A percentile compares a stretch with the other conserved stretches of the same genome.
These are phyloP conservation scores for Talaromyces sp. DNA, from an alignment of 2,329 filamentous ascomycete genomes.

Conservation along the genomic window DNA sequence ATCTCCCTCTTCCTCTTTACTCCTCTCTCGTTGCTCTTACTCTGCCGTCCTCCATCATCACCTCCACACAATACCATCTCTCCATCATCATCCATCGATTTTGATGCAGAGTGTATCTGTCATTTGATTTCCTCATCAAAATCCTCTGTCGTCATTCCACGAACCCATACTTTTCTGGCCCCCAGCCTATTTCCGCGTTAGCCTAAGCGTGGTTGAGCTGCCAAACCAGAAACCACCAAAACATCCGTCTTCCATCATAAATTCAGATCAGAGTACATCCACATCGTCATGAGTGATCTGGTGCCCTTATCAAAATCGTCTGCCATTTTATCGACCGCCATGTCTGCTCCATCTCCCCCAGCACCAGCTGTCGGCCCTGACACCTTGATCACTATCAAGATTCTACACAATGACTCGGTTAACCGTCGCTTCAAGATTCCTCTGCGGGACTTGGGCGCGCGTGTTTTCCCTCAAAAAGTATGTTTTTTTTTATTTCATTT, in stretches of 20 bases:
- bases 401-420: conserved; percentile 67
- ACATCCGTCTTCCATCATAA: not conserved
- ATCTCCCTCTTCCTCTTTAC: not conserved
- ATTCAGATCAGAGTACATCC: not conserved
- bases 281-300: conserved; percentile 10
- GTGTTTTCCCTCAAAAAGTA: conserved; percentile 79
- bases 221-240: not conserved
- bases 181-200: not conserved
- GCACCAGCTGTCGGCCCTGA: conserved; percentile 58
- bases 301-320: conserved; percentile 2
- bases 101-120: not conserved
- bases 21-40: not conserved
- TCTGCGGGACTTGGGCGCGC: conserved; percentile 75
- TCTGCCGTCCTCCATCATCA: not conserved
- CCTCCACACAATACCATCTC: not conserved
- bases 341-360: conserved; percentile 44
- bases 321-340: conserved; percentile 24
- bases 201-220: conserved; percentile 1
- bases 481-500: conserved; percentile 37
- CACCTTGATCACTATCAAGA: conserved; percentile 80
- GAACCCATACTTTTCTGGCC: conserved; percentile 1
- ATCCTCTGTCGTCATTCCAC: not conserved
- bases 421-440: conserved; percentile 86
- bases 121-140: not conserved
- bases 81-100: not conserved